Percentiles rank a stretch among this genome's conserved stretches.
Evolutionary conservation across 2,329 filamentous ascomycete genomes (phyloP).

Genomic region (Phialophora verrucosa): DNA sequence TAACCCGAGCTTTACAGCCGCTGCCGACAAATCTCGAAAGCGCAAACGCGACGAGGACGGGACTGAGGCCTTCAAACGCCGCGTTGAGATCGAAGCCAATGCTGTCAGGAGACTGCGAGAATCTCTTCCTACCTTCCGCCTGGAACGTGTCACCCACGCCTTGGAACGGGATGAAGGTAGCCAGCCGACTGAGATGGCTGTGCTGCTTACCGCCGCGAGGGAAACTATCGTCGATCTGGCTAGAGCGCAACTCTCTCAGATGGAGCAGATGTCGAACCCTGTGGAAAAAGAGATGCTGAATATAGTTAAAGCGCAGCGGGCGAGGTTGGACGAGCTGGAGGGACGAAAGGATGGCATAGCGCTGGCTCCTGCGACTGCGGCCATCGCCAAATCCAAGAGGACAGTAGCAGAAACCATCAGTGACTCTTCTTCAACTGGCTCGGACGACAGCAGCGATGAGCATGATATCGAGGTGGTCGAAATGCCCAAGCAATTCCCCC

Average conservation of each 20-base stretch:
- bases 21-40: conserved; percentile 18
- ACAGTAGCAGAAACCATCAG: not conserved
- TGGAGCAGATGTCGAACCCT: conserved; percentile 14
- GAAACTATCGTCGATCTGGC: conserved; percentile 34
- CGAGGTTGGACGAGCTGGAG: conserved; percentile 18
- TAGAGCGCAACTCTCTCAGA: conserved; percentile 26
- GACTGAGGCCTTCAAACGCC: conserved; percentile 12
- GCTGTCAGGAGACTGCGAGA: conserved; percentile 31
- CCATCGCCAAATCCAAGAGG: not conserved
- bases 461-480: not conserved
- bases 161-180: conserved; percentile 22
- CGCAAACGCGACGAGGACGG: conserved; percentile 23
- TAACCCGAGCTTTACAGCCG: not conserved
- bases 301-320: conserved; percentile 28
- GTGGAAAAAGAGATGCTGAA: conserved; percentile 29
- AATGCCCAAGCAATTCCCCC: not conserved
- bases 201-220: conserved; percentile 24
- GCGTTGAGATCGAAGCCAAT: conserved; percentile 25
- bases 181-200: conserved; percentile 26
- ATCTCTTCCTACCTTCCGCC: conserved; percentile 22
- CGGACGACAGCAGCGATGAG: not conserved
- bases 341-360: not conserved
- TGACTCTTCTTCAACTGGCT: not conserved
- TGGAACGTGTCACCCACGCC: conserved; percentile 19
- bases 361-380: not conserved